Evolutionary conservation across 352 stramenopile genomes (phyloP).

Genomic region (Pythium sukuiense): DNA sequence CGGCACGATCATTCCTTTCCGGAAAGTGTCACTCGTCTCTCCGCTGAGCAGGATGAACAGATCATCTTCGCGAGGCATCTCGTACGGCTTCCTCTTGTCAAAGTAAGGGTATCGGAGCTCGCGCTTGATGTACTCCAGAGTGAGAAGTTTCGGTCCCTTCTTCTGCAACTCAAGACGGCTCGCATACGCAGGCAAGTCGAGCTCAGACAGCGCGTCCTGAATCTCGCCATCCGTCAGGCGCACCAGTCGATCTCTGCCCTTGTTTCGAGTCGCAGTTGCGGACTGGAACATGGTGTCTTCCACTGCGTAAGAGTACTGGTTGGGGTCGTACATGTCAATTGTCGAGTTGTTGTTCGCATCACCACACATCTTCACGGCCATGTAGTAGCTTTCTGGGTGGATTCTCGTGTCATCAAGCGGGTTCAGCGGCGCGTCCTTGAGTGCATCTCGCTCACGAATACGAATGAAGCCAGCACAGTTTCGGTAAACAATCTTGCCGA

Average conservation of each 20-base stretch:
- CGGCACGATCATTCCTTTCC: slow-evolving; percentile 84
- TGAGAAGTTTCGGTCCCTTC: slow-evolving; percentile 86
- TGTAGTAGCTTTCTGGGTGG: slow-evolving; percentile 90
- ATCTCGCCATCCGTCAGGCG: slow-evolving; percentile 69
- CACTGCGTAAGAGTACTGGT: slow-evolving; percentile 89
- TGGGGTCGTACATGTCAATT: slow-evolving; percentile 91
- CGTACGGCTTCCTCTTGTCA: slow-evolving; percentile 84
- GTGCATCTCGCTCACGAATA: slow-evolving; percentile 82
- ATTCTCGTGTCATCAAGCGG: slow-evolving; percentile 87
- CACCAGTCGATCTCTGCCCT: slow-evolving; percentile 23
- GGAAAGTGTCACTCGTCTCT: slow-evolving; percentile 79
- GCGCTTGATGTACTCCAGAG: slow-evolving; percentile 88
- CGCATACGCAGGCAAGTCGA: slow-evolving; percentile 86
- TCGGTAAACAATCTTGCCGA: slow-evolving; percentile 86
- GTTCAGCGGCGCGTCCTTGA: slow-evolving; percentile 85
- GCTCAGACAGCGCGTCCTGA: slow-evolving; percentile 82
- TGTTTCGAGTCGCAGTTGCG: slow-evolving; percentile 64
- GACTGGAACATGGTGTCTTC: slow-evolving; percentile 92
- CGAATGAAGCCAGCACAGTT: slow-evolving; percentile 88
- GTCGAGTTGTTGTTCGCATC: slow-evolving; percentile 91
- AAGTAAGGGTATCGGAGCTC: slow-evolving; percentile 90
- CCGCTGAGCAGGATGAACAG: slow-evolving; percentile 87
- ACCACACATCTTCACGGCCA: slow-evolving; percentile 90
- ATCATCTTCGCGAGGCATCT: slow-evolving; percentile 82
- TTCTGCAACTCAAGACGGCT: slow-evolving; percentile 87